Conservation (phyloP, 495 filamentous ascomycete species). For the Letharia lupina region DNA sequence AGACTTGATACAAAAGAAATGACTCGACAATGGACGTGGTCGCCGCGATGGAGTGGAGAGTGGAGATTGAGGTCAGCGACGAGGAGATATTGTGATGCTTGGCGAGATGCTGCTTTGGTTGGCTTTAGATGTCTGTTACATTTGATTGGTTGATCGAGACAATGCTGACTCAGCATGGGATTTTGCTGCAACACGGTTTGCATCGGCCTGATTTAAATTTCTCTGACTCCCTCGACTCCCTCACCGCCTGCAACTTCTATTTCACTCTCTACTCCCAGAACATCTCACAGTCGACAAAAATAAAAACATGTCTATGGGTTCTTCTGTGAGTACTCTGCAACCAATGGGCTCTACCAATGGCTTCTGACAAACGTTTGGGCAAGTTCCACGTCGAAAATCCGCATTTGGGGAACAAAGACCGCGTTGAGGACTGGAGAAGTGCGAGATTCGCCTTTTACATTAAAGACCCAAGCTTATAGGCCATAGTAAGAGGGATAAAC, state of each 20-base stretch:
- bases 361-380: neutral
- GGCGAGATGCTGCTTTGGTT: neutral
- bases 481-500: constrained; percentile 77
- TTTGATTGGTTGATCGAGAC: constrained; percentile 6
- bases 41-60: constrained; percentile 10
- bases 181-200: neutral
- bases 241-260: too few species aligned
- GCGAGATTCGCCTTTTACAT: constrained; percentile 23
- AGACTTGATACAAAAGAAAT: constrained; percentile 17
- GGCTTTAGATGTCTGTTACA: constrained; percentile 2
- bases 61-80: constrained; percentile 2
- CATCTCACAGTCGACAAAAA: neutral
- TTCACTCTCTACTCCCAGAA: neutral
- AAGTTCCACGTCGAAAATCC: constrained; percentile 87
- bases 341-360: neutral
- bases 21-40: neutral
- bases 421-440: constrained; percentile 90
- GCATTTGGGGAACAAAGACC: constrained; percentile 70
- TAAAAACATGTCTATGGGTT: constrained; percentile 1
- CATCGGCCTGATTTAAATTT: neutral
- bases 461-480: neutral
- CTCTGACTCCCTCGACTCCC: neutral
- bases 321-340: constrained; percentile 20
- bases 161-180: neutral
- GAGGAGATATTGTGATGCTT: constrained; percentile 9